Evolutionary conservation across 2,329 filamentous ascomycete genomes (phyloP), one percentile per base, ranked within the genome.

Genomic region (Hypoxylon sp.): DNA sequence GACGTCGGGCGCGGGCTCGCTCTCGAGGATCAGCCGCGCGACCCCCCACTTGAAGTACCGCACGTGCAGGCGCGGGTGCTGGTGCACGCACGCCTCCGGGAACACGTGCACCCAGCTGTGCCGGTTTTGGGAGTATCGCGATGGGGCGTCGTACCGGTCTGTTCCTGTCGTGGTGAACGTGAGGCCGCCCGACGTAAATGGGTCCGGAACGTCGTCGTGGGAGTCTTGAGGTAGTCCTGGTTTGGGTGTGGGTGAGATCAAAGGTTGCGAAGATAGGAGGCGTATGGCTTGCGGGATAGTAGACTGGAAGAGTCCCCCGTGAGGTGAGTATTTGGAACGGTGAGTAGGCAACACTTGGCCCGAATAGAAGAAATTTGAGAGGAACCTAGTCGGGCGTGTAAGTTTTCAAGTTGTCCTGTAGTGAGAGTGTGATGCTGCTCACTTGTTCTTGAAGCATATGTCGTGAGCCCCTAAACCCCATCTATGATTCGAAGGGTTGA

Each of bases 31-130:
- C 60, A 98, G 84, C 1, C 95, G 88, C 6, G 94, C 93, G 1
- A 98, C 84, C 1, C 95, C 95, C 95, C 95, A 99, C 81, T 97
- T 97, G 86, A 98, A 98, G 80, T 99, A 99, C 28, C 95, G 91
- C 83, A 98, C 89, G 6, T 89, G 87, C 71, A 89, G 88, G 43
- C 88, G 82, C 1, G 90, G 86, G 69, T 93, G 89, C 79, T 99
- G 95, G 78, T 98, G 94, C 47, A 97, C 93, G 77, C 91, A 93
- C 49, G 93, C 95, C 79, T 99, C 95, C 11, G 95, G 95, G 77
- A 98, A 98, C 56, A 98, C 90, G 77, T 99, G 95, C 3, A 99
- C 82, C 95, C 95, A 99, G 46, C 88, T 87, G 76, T 91, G 85
- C 47, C 87, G 87, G 71, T 93, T 89, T 67, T 79, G 84, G 1